Percentiles rank a stretch among this genome's conserved stretches.
These are phyloP conservation scores for Dendrobium officinale DNA, from an alignment of 106 monocot genomes.

Conservation along the genomic window DNA sequence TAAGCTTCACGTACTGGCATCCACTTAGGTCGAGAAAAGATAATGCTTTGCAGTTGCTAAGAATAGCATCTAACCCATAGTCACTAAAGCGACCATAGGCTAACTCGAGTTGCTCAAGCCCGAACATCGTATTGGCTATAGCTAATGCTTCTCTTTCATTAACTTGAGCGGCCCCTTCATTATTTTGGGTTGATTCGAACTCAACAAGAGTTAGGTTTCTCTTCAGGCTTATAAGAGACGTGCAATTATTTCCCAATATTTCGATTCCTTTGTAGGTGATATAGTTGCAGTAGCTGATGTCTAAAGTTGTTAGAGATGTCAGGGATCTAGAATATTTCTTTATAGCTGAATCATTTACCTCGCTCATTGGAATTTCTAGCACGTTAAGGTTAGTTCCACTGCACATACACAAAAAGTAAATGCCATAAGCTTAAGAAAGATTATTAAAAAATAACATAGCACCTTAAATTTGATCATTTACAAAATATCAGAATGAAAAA, in stretches of 20 bases:
- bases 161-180: constrained; percentile 5
- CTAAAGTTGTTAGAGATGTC: constrained; percentile 19
- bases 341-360: constrained; percentile 24
- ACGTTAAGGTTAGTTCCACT: constrained; percentile 16
- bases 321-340: constrained; percentile 19
- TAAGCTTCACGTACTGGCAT: constrained; percentile 45
- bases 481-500: too few relatives aligned
- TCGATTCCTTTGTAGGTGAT: constrained; percentile 47
- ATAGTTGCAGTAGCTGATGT: constrained; percentile 49
- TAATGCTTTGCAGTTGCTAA: constrained; percentile 33
- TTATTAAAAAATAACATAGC: too few relatives aligned
- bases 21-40: constrained; percentile 42
- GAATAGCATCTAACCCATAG: constrained; percentile 26
- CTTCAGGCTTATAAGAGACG: constrained; percentile 25
- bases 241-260: constrained; percentile 39
- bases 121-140: constrained; percentile 36
- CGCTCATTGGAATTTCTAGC: constrained; percentile 57
- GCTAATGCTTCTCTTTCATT: constrained; percentile 40
- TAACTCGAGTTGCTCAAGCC: constrained; percentile 45
- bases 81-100: constrained; percentile 42
- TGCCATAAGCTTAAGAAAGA: neutral
- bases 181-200: neutral
- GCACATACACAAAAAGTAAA: neutral
- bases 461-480: too few relatives aligned
- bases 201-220: constrained; percentile 43